Evolutionary conservation across 2,329 filamentous ascomycete species (phyloP).

Genomic region (Talaromyces marneffei): DNA sequence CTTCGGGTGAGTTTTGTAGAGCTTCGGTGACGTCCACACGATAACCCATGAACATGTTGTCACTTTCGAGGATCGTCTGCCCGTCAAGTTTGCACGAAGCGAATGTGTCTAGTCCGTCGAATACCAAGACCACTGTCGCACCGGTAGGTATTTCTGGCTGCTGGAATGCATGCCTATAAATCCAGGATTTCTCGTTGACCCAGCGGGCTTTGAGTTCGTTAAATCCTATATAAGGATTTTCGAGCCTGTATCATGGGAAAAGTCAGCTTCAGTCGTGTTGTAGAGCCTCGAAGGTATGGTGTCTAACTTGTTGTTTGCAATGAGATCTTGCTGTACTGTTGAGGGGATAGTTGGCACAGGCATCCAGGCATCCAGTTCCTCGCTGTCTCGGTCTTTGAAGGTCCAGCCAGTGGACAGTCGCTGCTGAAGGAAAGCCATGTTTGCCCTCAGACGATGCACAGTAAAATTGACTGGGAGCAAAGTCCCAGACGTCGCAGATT

Average conservation of each 20-base stretch:
- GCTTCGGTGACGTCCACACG: conserved; percentile 58
- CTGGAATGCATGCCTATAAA: conserved; percentile 13
- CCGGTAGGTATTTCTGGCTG: conserved; percentile 1
- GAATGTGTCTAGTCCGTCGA: conserved; percentile 76
- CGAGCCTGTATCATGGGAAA: conserved; percentile 11
- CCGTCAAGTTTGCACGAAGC: conserved; percentile 67
- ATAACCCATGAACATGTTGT: conserved; percentile 75
- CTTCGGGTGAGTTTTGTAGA: conserved; percentile 34
- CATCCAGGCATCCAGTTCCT: conserved; percentile 23
- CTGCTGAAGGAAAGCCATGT: conserved; percentile 2
- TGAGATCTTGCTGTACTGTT: conserved; percentile 28
- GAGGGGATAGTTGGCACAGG: conserved; percentile 28
- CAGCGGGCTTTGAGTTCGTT: conserved; percentile 28
- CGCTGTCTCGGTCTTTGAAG: conserved; percentile 18
- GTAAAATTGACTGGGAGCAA: neutral
- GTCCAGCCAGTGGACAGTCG: conserved; percentile 20
- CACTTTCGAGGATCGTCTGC: conserved; percentile 58
- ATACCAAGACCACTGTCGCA: conserved; percentile 50
- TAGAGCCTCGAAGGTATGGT: no score
- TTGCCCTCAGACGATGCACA: neutral
- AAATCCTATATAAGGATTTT: conserved; percentile 25
- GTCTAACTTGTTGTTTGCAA: conserved; percentile 19
- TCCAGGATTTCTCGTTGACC: conserved; percentile 28
- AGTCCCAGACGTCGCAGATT: neutral
- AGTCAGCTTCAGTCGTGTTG: neutral